Evolutionary conservation across 148 eudicot genomes (phyloP).

Genomic region (Gaultheria prostrata): DNA sequence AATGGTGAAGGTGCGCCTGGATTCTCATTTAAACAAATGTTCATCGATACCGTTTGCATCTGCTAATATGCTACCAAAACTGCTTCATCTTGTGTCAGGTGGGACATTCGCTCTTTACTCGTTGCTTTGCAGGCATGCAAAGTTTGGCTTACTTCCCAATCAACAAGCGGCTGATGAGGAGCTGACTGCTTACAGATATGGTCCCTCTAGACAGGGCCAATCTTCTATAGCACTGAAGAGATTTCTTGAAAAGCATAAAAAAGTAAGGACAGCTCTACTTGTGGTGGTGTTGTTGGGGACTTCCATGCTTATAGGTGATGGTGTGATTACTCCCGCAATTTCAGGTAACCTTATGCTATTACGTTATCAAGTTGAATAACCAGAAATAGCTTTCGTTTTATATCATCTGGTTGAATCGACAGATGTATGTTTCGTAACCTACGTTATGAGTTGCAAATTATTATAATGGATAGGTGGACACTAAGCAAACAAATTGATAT

Average conservation of each 20-base stretch:
- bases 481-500: not conserved
- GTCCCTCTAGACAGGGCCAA: conserved; percentile 38
- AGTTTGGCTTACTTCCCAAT: conserved; percentile 88
- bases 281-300: conserved; percentile 78
- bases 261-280: conserved; percentile 54
- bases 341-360: conserved; percentile 51
- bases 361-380: not conserved
- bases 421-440: not conserved
- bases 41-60: not conserved
- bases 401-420: conserved; percentile 3
- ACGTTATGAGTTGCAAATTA: not conserved
- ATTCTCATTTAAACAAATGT: not conserved
- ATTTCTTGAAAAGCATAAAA: conserved; percentile 81
- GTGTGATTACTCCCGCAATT: conserved; percentile 91
- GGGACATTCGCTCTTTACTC: conserved; percentile 98
- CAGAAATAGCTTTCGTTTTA: not conserved
- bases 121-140: conserved; percentile 90
- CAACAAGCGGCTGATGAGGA: conserved; percentile 99
- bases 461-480: conserved; percentile 8
- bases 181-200: conserved; percentile 76
- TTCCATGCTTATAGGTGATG: conserved; percentile 97
- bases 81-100: conserved; percentile 42
- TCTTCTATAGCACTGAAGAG: conserved; percentile 56
- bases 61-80: not conserved
- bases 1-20: conserved; percentile 82